A percentile compares a stretch with the other conserved stretches of the same genome.
Conservation (phyloP, 176 grass and related monocot species). For the Eleusine coracana region DNA sequence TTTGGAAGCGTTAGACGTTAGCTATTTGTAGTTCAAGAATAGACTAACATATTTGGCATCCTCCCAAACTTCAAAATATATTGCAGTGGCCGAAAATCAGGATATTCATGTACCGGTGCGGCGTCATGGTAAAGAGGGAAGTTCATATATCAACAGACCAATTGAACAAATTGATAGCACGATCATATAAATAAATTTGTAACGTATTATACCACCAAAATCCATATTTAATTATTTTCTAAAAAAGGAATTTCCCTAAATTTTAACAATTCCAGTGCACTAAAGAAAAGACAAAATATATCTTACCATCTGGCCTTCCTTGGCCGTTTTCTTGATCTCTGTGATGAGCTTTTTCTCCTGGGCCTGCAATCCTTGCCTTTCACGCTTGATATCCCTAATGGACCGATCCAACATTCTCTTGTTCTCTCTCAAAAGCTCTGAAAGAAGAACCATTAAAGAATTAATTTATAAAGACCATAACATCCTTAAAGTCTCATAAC, state of each 20-base stretch:
- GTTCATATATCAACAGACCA: background rate
- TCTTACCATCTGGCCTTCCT: slow-evolving; percentile 81
- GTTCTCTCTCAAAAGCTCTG: slow-evolving; percentile 76
- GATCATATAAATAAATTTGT: background rate
- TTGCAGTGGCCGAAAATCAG: background rate
- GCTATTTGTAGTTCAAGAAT: background rate
- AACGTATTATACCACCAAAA: background rate
- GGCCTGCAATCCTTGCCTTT: slow-evolving; percentile 71
- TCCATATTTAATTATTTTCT: background rate
- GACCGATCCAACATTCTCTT: slow-evolving; percentile 79
- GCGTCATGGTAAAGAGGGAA: background rate
- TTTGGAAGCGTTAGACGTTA: no score
- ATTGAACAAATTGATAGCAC: background rate
- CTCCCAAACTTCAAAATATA: background rate
- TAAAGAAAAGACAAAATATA: background rate
- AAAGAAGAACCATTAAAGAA: background rate
- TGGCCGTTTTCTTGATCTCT: slow-evolving; percentile 84
- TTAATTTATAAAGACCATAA: background rate
- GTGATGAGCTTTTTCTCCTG: slow-evolving; percentile 81
- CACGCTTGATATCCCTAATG: slow-evolving; percentile 72
- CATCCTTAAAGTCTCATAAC: background rate
- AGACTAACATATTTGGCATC: background rate
- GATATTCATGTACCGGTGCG: background rate
- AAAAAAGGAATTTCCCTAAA: background rate
- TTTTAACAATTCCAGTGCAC: background rate